Conservation (phyloP, 2,329 filamentous ascomycete genomes). For the Ceratocystis cubensis region DNA sequence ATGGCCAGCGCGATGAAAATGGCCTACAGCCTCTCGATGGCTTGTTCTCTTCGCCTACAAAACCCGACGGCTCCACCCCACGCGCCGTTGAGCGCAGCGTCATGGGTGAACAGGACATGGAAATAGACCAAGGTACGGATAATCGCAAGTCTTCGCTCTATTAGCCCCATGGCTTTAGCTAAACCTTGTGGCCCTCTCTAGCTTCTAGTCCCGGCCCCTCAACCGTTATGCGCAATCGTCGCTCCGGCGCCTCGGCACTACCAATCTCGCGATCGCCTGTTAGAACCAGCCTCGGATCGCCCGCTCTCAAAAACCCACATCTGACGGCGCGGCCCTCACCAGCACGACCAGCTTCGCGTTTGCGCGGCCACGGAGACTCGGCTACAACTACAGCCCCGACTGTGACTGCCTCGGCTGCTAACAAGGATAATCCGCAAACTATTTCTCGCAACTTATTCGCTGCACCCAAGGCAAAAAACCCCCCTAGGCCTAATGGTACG, state of each 20-base stretch:
- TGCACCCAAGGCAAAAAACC: constrained; percentile 25
- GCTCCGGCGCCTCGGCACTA: constrained; percentile 36
- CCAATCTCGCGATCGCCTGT: constrained; percentile 45
- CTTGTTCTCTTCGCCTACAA: constrained; percentile 79
- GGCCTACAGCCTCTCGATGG: constrained; percentile 79
- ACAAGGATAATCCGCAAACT: constrained; percentile 23
- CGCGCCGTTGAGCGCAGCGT: constrained; percentile 26
- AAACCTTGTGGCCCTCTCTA: constrained; percentile 24
- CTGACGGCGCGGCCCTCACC: constrained; percentile 40
- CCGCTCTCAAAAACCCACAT: constrained; percentile 49
- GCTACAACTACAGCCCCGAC: neutral
- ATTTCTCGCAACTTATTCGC: constrained; percentile 47
- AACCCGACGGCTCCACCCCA: constrained; percentile 28
- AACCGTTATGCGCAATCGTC: constrained; percentile 41
- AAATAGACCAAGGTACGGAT: constrained; percentile 30
- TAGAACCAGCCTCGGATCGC: constrained; percentile 49
- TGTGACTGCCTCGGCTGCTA: neutral
- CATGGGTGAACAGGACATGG: constrained; percentile 39
- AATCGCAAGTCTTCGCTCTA: constrained; percentile 18
- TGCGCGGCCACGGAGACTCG: neutral
- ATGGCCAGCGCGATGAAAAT: constrained; percentile 72
- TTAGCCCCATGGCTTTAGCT: neutral
- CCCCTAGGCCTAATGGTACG: neutral
- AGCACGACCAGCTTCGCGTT: neutral
- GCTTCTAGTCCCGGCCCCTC: constrained; percentile 42